phyloP scores from a whole-genome alignment of 176 grass and related monocot genomes.

The Miscanthus lutarioriparius region DNA sequence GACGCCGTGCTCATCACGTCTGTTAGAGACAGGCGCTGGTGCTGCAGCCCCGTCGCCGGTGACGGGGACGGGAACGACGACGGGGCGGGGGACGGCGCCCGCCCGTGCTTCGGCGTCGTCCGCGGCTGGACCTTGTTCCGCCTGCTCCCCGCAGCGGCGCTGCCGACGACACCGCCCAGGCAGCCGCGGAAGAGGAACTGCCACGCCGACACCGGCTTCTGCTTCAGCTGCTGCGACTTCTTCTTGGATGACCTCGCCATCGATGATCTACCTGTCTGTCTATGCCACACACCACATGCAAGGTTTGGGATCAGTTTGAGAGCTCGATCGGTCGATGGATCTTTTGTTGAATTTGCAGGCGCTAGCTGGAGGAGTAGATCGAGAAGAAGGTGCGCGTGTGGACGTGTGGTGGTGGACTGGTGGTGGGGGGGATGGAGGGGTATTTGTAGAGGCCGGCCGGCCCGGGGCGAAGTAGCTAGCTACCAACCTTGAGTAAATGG shows the following conservation, averaged over 20 bases:
- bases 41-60: background rate
- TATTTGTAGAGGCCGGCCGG: slow-evolving; percentile 12
- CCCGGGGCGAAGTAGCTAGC: background rate
- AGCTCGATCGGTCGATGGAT: background rate
- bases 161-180: no score
- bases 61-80: background rate
- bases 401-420: background rate
- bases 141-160: background rate
- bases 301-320: background rate
- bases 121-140: slow-evolving; percentile 26
- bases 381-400: no score
- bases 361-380: no score
- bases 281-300: slow-evolving; percentile 3
- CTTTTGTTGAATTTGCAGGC: background rate
- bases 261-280: background rate
- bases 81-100: background rate
- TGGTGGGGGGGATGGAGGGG: background rate
- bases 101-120: slow-evolving; percentile 12
- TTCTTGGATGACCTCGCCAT: slow-evolving; percentile 6
- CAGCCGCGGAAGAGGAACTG: slow-evolving; percentile 32
- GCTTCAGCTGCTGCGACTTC: background rate
- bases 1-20: slow-evolving; percentile 58
- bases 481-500: slow-evolving; percentile 39
- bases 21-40: slow-evolving; percentile 56
- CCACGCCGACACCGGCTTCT: slow-evolving; percentile 15